Evolutionary conservation across 352 stramenopile species (phyloP).

Genomic region (Globisporangium heterothallicum): DNA sequence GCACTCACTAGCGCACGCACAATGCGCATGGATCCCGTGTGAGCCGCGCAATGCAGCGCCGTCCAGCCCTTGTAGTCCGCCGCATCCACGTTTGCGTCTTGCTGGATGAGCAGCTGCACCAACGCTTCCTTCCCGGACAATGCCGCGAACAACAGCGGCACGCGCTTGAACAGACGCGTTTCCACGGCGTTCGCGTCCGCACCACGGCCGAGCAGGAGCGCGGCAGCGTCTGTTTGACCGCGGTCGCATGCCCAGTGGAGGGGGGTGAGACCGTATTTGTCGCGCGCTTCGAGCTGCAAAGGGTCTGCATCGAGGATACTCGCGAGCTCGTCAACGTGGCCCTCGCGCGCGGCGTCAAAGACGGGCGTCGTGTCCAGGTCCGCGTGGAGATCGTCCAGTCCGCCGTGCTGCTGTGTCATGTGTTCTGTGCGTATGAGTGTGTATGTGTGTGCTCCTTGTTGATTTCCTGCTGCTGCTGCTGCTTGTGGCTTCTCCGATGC

Average conservation of each 20-base stretch:
- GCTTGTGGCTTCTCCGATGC: not conserved
- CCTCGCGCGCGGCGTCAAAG: constrained; percentile 55
- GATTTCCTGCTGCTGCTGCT: not conserved
- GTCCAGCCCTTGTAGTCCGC: constrained; percentile 58
- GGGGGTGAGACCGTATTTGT: constrained; percentile 71
- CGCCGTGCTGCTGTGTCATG: constrained; percentile 30
- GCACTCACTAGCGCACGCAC: constrained; percentile 21
- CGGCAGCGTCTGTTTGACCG: constrained; percentile 22
- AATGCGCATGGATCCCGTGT: constrained; percentile 26
- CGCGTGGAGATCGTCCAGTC: constrained; percentile 60
- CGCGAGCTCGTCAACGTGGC: constrained; percentile 29
- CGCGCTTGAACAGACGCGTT: constrained; percentile 61
- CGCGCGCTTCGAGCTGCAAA: constrained; percentile 24
- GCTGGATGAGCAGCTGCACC: constrained; percentile 31
- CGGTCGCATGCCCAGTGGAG: constrained; percentile 72
- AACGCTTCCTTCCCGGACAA: constrained; percentile 28
- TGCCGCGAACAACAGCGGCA: constrained; percentile 59
- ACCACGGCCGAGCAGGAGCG: constrained; percentile 31
- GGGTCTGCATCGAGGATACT: constrained; percentile 26
- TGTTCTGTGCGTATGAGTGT: too few species aligned
- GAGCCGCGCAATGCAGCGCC: constrained; percentile 45
- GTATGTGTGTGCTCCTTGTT: constrained; percentile 10
- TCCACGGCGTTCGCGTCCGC: constrained; percentile 52
- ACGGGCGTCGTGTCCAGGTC: constrained; percentile 53
- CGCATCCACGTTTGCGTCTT: constrained; percentile 32